Percentiles rank a stretch among this genome's conserved stretches.
phyloP scores from a whole-genome alignment of 2,329 filamentous ascomycete species.

The Colletotrichum aenigma region DNA sequence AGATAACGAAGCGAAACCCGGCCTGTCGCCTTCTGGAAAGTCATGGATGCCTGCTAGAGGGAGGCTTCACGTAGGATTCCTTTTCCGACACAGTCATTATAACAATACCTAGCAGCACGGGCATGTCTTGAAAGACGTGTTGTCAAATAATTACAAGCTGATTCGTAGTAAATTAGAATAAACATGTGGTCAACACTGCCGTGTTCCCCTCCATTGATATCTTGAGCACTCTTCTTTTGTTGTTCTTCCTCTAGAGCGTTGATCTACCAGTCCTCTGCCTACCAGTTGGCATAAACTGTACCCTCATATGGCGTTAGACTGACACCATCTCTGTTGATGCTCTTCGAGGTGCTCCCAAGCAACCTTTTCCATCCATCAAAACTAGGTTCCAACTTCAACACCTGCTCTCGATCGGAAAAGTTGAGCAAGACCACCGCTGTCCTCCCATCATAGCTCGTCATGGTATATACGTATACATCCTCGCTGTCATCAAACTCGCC shows the following conservation, averaged over 20 bases:
- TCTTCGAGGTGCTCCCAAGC: not conserved
- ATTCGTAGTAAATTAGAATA: not conserved
- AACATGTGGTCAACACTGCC: not conserved
- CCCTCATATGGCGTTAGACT: not conserved
- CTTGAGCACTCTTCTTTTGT: not conserved
- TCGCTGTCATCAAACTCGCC: constrained; percentile 15
- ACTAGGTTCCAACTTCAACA: not conserved
- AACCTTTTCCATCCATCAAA: not conserved
- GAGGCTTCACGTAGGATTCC: not conserved
- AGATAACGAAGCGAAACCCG: not conserved
- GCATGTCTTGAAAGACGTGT: not conserved
- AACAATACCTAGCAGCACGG: not conserved
- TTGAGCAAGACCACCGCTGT: constrained; percentile 25
- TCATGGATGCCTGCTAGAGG: not conserved
- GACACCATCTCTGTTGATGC: not conserved
- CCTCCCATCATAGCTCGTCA: constrained; percentile 21
- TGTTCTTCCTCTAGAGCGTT: not conserved
- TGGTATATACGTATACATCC: constrained; percentile 25
- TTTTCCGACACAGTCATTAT: not conserved
- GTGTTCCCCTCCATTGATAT: not conserved
- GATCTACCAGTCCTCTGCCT: not conserved
- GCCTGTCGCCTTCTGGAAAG: not conserved
- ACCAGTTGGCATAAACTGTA: not conserved
- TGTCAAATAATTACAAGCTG: not conserved
- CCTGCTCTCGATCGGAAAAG: not conserved